Conservation (phyloP, 2,329 filamentous ascomycete species). For the Epichloe festucae region DNA sequence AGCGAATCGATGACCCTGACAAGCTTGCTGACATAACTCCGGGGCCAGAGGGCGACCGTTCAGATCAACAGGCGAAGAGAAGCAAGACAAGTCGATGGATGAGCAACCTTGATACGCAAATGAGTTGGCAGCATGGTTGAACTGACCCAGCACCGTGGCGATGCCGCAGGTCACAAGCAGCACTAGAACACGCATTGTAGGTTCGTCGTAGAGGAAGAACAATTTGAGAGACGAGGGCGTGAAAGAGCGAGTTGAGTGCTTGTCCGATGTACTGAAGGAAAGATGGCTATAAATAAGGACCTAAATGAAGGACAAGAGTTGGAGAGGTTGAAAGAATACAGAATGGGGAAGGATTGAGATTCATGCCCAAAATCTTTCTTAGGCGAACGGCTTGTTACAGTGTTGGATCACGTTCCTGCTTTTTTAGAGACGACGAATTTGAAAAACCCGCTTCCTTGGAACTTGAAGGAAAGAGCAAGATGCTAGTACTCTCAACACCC, state of each 20-base stretch:
- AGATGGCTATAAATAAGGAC: conserved; percentile 4
- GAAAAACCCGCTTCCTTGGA: background rate
- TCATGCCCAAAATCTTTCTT: background rate
- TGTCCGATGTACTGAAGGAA: conserved; percentile 3
- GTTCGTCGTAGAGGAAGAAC: conserved; percentile 4
- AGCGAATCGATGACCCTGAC: conserved; percentile 16
- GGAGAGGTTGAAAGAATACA: conserved; percentile 5
- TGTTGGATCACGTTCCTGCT: background rate
- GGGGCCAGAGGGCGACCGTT: conserved; percentile 12
- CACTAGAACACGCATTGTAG: conserved; percentile 13
- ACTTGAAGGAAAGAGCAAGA: conserved; percentile 2
- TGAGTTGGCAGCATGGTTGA: conserved; percentile 10
- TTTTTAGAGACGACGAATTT: background rate
- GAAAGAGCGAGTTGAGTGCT: background rate
- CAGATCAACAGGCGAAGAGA: conserved; percentile 13
- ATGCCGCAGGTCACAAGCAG: conserved; percentile 12
- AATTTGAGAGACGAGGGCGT: background rate
- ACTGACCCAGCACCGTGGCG: conserved; percentile 9
- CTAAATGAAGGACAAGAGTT: conserved; percentile 5
- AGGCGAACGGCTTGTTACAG: background rate
- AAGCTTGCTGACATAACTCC: conserved; percentile 17
- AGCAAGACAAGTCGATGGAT: conserved; percentile 14
- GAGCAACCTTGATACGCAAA: conserved; percentile 18
- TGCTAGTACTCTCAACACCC: background rate
- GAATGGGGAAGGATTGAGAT: background rate